phyloP scores from a whole-genome alignment of 2,329 filamentous ascomycete genomes.

The Calonectria multiphialidica region DNA sequence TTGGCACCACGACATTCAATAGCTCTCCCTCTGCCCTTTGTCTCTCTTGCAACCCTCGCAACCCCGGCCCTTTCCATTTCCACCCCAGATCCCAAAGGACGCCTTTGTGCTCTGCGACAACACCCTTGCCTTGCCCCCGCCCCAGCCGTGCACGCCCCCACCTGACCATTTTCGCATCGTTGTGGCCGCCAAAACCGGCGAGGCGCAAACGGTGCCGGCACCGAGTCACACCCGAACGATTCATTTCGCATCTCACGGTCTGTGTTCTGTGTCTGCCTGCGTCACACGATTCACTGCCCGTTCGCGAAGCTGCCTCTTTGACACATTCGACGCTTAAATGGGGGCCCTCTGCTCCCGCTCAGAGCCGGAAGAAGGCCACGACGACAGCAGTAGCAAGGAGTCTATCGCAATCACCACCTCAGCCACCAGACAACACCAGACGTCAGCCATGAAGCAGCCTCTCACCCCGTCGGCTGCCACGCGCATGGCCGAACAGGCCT shows the following conservation, averaged over 20 bases:
- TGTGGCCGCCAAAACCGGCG: background rate
- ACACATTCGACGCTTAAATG: conserved; percentile 33
- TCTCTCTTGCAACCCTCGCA: background rate
- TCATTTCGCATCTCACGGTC: background rate
- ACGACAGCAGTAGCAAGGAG: conserved; percentile 9
- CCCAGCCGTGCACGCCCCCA: background rate
- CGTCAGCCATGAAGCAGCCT: background rate
- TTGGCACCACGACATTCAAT: background rate
- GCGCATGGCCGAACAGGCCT: conserved; percentile 29
- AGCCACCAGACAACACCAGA: background rate
- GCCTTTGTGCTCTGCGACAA: background rate
- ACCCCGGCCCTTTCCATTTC: background rate
- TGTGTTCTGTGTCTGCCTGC: background rate
- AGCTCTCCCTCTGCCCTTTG: too few relatives aligned
- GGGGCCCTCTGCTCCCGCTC: conserved; percentile 43
- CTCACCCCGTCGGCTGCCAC: conserved; percentile 5
- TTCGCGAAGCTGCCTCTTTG: background rate
- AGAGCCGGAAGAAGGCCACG: conserved; percentile 15
- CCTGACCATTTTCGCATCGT: background rate
- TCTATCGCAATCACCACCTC: conserved; percentile 17
- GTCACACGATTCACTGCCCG: background rate
- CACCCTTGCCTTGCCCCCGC: background rate
- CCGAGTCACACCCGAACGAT: too few relatives aligned
- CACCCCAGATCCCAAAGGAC: background rate
- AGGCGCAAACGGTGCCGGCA: background rate